These are phyloP conservation scores for Phytopythium vexans DNA, from an alignment of 352 stramenopile species.

Conservation along the genomic window DNA sequence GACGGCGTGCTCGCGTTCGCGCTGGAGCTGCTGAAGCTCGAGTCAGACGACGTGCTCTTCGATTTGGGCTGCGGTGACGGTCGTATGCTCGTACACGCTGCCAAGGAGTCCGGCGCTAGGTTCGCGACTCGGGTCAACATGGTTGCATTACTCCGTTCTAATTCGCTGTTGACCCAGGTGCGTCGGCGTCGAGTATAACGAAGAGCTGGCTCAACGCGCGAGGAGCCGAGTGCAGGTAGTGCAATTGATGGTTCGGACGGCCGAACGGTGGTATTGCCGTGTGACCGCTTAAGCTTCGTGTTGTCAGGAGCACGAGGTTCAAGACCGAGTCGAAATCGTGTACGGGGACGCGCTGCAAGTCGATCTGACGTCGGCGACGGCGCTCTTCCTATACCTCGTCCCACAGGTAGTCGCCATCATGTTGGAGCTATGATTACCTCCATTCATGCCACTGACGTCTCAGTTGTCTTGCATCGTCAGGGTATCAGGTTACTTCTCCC, in stretches of 20 bases:
- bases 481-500: constrained; percentile 69
- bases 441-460: not conserved
- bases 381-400: constrained; percentile 82
- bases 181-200: constrained; percentile 76
- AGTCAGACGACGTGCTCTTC: constrained; percentile 51
- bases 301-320: constrained; percentile 34
- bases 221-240: constrained; percentile 36
- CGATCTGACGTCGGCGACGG: constrained; percentile 58
- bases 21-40: constrained; percentile 63
- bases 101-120: constrained; percentile 37
- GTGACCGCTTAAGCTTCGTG: too few species aligned
- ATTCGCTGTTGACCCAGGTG: constrained; percentile 28
- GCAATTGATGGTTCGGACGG: not conserved
- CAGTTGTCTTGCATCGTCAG: constrained; percentile 15
- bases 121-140: constrained; percentile 7
- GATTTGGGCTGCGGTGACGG: constrained; percentile 81
- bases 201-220: constrained; percentile 49
- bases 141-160: not conserved
- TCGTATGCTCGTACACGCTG: constrained; percentile 63
- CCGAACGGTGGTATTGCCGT: not conserved
- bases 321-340: constrained; percentile 47
- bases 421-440: constrained; percentile 7
- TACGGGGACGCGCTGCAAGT: constrained; percentile 59
- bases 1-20: constrained; percentile 57
- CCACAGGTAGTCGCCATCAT: constrained; percentile 37